Evolutionary conservation across 495 filamentous ascomycete species (phyloP), one percentile per base, ranked within the genome.

Genomic region (Tetracladium setigerum): DNA sequence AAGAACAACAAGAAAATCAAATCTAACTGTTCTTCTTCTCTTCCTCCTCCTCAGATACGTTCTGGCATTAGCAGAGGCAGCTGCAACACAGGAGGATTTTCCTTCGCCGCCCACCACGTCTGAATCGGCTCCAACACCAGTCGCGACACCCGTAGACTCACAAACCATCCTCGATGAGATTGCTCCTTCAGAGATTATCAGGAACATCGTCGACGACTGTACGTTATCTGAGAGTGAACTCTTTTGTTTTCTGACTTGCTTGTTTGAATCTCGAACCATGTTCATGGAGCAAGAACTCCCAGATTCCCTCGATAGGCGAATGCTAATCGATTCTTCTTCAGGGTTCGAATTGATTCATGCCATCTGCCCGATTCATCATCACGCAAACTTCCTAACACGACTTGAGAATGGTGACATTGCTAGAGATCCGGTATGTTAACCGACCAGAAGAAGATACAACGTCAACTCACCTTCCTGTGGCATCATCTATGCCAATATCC

Each of bases 281-380:
- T 3, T 27, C 7, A 3, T 27, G 22, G 22, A 7, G 22, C 3
- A 27, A 27, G 22, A 27, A 27, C 22, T 27, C 22, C 3, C 22
- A 27, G 7, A 27, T 3, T 27, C 7, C 7, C 22, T 27, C 3
- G 22, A 27, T 27, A 7, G 22, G 22, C 7, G 22, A 27, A 27
- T 3, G 22, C 22, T 27, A 27, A 27, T 7, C 3, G 22, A 27
- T 27, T 27, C 22, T 27, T 27, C 22, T 3, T 7, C 7, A 27
- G 22, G 22, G 52, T 54, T 54, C 35, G 41, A 50, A 2, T 5
- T 46, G 12, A 50, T 50, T 24, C 52, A 54, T 38, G 46, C 52
- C 19, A 47, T 50, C 19, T 13, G n/a, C 9, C 52, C 52, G n/a
- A 40, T 50, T 4, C 30, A 40, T 4, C 41, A 54, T 41, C 41